Conservation (phyloP, 805 yeast species). For the Starmerella ratchasimensis region DNA sequence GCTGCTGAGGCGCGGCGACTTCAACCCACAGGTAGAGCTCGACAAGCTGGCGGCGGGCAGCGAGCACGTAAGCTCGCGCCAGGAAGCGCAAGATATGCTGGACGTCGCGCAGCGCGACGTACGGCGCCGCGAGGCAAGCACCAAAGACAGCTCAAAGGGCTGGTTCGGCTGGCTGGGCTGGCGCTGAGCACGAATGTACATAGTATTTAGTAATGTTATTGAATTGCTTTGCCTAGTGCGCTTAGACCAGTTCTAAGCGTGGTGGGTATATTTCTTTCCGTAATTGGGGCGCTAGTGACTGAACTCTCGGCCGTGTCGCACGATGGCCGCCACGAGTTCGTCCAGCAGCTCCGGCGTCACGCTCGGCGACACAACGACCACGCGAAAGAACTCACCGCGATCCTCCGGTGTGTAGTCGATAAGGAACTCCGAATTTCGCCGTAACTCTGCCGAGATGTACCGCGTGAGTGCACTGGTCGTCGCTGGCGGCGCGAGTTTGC, state of each 20-base stretch:
- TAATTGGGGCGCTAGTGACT: background rate
- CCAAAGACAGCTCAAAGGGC: no score
- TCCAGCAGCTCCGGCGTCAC: conserved; percentile 36
- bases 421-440: conserved; percentile 49
- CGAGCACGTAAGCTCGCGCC: conserved; percentile 12
- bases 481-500: conserved; percentile 23
- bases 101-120: no score
- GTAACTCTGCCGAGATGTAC: conserved; percentile 45
- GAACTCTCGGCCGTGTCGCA: conserved; percentile 2
- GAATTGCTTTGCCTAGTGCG: no score
- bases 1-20: conserved; percentile 64
- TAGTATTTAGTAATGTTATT: background rate
- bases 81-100: conserved; percentile 11
- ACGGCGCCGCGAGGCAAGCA: no score
- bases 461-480: conserved; percentile 46
- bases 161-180: no score
- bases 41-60: conserved; percentile 37
- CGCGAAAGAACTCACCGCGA: conserved; percentile 61
- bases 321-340: conserved; percentile 28
- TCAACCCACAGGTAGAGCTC: conserved; percentile 71
- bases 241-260: no score
- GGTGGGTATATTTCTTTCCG: background rate
- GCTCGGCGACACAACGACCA: conserved; percentile 64
- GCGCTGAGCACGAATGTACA: no score
- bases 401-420: conserved; percentile 64